Percentiles rank a stretch among this genome's conserved stretches.
Conservation (phyloP, 1,284 basidiomycete species). For the Trametes sp. region DNA sequence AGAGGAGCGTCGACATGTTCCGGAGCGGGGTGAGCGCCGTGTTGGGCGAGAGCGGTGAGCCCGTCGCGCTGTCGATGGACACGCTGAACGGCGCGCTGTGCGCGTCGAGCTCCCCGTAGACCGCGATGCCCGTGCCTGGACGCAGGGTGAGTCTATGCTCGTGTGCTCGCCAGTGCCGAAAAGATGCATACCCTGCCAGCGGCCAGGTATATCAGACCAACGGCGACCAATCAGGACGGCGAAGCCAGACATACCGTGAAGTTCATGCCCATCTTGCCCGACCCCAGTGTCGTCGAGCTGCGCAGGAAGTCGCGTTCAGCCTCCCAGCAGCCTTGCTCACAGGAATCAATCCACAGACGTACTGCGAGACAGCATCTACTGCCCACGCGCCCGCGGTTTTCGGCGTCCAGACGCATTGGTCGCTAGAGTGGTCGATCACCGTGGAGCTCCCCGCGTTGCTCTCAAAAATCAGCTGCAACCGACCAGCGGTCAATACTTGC, state of each 20-base stretch:
- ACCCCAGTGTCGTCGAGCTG: conserved; percentile 21
- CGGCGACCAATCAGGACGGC: no score
- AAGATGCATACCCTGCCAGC: background rate
- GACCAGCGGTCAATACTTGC: background rate
- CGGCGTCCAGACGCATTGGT: conserved; percentile 27
- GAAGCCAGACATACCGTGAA: conserved; percentile 33
- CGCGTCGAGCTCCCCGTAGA: conserved; percentile 25
- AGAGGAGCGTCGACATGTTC: conserved; percentile 21
- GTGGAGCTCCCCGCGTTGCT: background rate
- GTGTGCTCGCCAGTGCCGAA: background rate
- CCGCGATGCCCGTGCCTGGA: conserved; percentile 25
- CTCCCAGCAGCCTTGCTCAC: background rate
- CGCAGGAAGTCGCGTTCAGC: background rate
- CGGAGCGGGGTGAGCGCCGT: background rate
- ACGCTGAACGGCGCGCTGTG: conserved; percentile 24
- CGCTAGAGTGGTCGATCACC: conserved; percentile 13
- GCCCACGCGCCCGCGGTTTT: background rate
- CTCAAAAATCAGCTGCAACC: conserved; percentile 26
- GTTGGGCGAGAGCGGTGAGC: conserved; percentile 17
- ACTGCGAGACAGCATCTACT: conserved; percentile 13
- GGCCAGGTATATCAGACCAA: no score
- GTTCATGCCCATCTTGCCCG: conserved; percentile 26
- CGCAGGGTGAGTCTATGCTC: background rate
- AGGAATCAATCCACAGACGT: background rate
- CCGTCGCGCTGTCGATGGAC: conserved; percentile 23